A percentile compares a stretch with the other conserved stretches of the same genome.
Evolutionary conservation across 768 basidiomycete species (phyloP).

Genomic region (Tricholoma hemisulphureum): DNA sequence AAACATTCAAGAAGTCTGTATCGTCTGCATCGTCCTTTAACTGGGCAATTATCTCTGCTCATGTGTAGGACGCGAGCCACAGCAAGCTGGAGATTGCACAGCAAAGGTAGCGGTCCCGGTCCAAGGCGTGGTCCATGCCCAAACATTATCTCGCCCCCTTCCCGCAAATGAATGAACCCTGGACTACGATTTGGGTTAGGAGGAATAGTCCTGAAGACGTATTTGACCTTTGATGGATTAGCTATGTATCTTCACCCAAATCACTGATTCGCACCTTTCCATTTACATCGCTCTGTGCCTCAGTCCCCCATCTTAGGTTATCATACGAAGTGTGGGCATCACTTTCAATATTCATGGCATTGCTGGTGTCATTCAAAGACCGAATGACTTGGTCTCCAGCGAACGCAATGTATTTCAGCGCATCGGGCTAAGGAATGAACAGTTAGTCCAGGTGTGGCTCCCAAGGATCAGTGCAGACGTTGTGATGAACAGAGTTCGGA

Average conservation of each 20-base stretch:
- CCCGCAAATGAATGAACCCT: slow-evolving; percentile 10
- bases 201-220: slow-evolving; percentile 12
- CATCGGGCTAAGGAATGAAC: slow-evolving; percentile 6
- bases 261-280: slow-evolving; percentile 4
- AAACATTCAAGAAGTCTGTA: background rate
- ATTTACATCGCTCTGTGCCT: slow-evolving; percentile 5
- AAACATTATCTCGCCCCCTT: slow-evolving; percentile 19
- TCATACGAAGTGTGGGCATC: slow-evolving; percentile 10
- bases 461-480: background rate
- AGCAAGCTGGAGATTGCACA: slow-evolving; percentile 23
- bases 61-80: slow-evolving; percentile 18
- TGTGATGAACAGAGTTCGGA: slow-evolving; percentile 10
- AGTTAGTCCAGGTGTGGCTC: background rate
- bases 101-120: slow-evolving; percentile 17
- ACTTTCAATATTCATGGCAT: slow-evolving; percentile 10
- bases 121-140: slow-evolving; percentile 15
- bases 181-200: background rate
- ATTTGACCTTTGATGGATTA: background rate
- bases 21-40: background rate
- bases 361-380: slow-evolving; percentile 7
- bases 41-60: background rate
- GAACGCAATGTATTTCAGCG: slow-evolving; percentile 10
- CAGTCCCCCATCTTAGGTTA: slow-evolving; percentile 14
- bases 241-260: background rate
- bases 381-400: slow-evolving; percentile 8